Percentiles rank a stretch among this genome's conserved stretches.
Conservation (phyloP, 305 asterid species). For the Solanum hybrid region DNA sequence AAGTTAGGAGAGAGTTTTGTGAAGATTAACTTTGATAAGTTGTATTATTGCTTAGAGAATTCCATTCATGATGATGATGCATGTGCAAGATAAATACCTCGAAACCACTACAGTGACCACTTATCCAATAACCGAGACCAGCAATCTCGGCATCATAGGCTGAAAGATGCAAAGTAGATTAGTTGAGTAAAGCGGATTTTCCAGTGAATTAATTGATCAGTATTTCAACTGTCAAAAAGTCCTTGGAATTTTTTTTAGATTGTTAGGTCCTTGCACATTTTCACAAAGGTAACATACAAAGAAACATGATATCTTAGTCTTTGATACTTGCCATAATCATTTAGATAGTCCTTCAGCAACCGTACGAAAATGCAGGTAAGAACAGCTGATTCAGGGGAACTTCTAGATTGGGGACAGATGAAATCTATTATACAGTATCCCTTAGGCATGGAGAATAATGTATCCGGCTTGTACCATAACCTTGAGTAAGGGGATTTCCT, state of each 20-base stretch:
- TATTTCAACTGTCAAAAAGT: not conserved
- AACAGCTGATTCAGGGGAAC: conserved; percentile 74
- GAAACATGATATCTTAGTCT: not conserved
- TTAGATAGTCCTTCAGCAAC: conserved; percentile 82
- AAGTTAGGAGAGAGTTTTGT: not conserved
- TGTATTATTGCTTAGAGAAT: not conserved
- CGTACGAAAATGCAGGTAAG: conserved; percentile 74
- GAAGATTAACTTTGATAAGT: not conserved
- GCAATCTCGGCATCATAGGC: conserved; percentile 95
- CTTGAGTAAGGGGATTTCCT: conserved; percentile 69
- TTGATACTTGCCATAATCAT: conserved; percentile 67
- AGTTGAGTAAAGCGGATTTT: not conserved
- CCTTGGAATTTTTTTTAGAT: not conserved
- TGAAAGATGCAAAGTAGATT: conserved; percentile 27
- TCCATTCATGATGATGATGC: conserved; percentile 6
- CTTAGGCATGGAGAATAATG: conserved; percentile 70
- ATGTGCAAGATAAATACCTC: conserved; percentile 36
- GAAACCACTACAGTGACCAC: conserved; percentile 57
- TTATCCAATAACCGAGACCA: conserved; percentile 73
- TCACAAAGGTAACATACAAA: not conserved
- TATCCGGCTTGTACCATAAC: conserved; percentile 93
- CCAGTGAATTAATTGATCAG: not conserved
- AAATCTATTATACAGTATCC: conserved; percentile 69
- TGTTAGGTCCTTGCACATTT: not conserved
- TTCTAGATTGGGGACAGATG: conserved; percentile 74